A percentile compares a stretch with the other conserved stretches of the same genome.
Conservation (phyloP, 371 early-diverging fungal genomes). For the Actinomucor elegans region DNA sequence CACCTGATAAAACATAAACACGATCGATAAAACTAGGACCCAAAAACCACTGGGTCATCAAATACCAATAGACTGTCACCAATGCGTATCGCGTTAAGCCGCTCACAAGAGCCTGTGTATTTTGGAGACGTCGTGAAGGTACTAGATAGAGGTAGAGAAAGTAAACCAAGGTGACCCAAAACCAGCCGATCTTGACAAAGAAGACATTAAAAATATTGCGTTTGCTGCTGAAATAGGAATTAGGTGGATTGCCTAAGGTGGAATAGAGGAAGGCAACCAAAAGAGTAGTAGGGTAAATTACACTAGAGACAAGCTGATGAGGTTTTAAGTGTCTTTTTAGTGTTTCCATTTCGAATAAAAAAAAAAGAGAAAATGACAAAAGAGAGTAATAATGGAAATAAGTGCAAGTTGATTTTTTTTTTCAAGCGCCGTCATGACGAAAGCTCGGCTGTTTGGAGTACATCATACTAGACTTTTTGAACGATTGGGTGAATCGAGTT, state of each 20-base stretch:
- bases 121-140: slow-evolving; percentile 10
- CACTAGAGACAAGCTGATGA: slow-evolving; percentile 28
- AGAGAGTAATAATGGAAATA: background rate
- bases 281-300: slow-evolving; percentile 30
- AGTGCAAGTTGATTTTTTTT: no score
- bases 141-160: slow-evolving; percentile 35
- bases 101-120: slow-evolving; percentile 17
- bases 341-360: slow-evolving; percentile 9
- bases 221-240: slow-evolving; percentile 64
- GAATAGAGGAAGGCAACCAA: slow-evolving; percentile 30
- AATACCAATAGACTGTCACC: slow-evolving; percentile 82
- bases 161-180: slow-evolving; percentile 69
- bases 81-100: slow-evolving; percentile 56
- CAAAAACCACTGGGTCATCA: slow-evolving; percentile 81
- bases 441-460: no score
- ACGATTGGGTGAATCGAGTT: no score
- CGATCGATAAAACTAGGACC: slow-evolving; percentile 85
- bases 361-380: background rate
- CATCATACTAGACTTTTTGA: no score
- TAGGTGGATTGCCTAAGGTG: slow-evolving; percentile 27
- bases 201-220: slow-evolving; percentile 73
- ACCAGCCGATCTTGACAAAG: slow-evolving; percentile 88
- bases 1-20: slow-evolving; percentile 71
- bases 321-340: slow-evolving; percentile 22
- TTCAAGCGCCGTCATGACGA: no score